phyloP scores from a whole-genome alignment of 2,329 filamentous ascomycete species.

The Sporothrix humicola region DNA sequence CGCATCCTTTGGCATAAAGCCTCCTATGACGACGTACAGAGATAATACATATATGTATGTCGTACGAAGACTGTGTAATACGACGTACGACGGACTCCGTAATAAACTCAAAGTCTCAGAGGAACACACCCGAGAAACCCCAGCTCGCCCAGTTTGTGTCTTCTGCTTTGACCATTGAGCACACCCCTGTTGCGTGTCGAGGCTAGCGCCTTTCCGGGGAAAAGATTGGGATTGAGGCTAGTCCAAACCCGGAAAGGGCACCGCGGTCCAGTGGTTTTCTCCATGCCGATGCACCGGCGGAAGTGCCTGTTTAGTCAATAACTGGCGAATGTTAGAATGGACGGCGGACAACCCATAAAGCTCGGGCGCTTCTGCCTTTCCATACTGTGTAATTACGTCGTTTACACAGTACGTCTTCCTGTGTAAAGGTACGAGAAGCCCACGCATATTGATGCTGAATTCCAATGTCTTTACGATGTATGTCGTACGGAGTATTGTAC shows the following conservation, averaged over 20 bases:
- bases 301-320: constrained; percentile 31
- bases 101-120: too few species aligned
- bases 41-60: not conserved
- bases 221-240: constrained; percentile 6
- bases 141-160: too few species aligned
- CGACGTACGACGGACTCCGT: too few species aligned
- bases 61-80: not conserved
- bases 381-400: too few species aligned
- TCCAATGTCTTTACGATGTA: too few species aligned
- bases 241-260: constrained; percentile 6
- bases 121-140: too few species aligned
- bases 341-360: not conserved
- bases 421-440: too few species aligned
- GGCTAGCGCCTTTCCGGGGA: not conserved
- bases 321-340: constrained; percentile 16
- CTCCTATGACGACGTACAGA: not conserved
- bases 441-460: too few species aligned
- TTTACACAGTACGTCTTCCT: too few species aligned
- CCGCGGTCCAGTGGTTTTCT: constrained; percentile 18
- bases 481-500: too few species aligned
- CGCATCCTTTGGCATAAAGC: not conserved
- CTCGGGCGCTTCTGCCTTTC: too few species aligned
- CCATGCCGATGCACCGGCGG: constrained; percentile 28
- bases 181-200: not conserved
- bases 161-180: not conserved